phyloP scores from a whole-genome alignment of 192 early-diverging fungal genomes.

The Coemansia sp. region DNA sequence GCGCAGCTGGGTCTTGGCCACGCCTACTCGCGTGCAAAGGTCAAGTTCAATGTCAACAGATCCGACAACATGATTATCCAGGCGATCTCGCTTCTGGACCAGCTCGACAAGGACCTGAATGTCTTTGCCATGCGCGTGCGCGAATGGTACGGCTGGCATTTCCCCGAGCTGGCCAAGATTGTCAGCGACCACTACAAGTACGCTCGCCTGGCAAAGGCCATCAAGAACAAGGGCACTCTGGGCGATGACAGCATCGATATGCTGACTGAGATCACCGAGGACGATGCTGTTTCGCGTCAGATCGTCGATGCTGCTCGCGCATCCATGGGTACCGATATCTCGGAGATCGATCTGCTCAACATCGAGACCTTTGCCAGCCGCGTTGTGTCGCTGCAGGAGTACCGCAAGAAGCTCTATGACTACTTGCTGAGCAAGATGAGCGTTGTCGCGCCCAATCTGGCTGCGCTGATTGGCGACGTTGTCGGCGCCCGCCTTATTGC shows the following conservation, averaged over 20 bases:
- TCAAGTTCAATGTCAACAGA: constrained; percentile 99
- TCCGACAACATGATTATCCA: constrained; percentile 97
- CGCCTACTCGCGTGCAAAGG: constrained; percentile 96
- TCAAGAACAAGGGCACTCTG: constrained; percentile 90
- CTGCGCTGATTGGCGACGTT: constrained; percentile 90
- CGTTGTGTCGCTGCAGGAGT: constrained; percentile 86
- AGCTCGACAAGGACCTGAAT: constrained; percentile 98
- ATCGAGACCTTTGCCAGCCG: constrained; percentile 91
- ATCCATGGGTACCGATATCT: constrained; percentile 98
- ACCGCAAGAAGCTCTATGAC: constrained; percentile 86
- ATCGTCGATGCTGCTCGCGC: constrained; percentile 90
- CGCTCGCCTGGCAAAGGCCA: constrained; percentile 83
- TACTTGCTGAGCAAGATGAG: constrained; percentile 96
- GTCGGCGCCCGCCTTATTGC: constrained; percentile 97
- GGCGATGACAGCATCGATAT: constrained; percentile 68
- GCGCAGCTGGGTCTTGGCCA: constrained; percentile 98
- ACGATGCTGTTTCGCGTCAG: constrained; percentile 78
- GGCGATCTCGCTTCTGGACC: constrained; percentile 91
- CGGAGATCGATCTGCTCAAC: constrained; percentile 92
- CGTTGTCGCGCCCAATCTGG: constrained; percentile 93
- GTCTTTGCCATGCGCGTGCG: constrained; percentile 94
- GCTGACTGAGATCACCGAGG: constrained; percentile 79
- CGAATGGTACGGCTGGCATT: constrained; percentile 99
- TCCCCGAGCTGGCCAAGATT: constrained; percentile 97
- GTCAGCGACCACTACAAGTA: constrained; percentile 89